Conservation (phyloP, 805 yeast species). For the Komagataella populi region DNA sequence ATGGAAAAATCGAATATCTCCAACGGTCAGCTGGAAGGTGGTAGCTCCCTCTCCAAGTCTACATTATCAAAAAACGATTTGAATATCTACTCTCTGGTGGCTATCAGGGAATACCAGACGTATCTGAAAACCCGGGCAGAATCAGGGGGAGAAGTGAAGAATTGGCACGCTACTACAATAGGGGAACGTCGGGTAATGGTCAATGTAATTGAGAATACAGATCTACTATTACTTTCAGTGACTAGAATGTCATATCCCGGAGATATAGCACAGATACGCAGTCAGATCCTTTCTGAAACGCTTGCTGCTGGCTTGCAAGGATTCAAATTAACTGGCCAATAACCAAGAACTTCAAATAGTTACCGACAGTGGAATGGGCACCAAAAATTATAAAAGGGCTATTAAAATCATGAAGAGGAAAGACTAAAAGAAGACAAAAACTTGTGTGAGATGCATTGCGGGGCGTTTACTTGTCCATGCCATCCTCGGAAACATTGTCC, state of each 20-base stretch:
- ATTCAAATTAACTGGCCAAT: not conserved
- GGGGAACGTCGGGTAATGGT: conserved; percentile 2
- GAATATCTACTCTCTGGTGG: not conserved
- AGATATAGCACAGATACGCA: not conserved
- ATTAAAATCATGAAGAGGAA: not conserved
- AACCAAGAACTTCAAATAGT: not conserved
- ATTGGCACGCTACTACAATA: conserved; percentile 3
- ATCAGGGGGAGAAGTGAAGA: not conserved
- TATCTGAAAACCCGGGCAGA: not conserved
- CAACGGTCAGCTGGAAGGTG: not conserved
- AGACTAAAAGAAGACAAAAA: not conserved
- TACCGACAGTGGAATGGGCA: not conserved
- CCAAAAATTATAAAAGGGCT: not conserved
- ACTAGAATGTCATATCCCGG: not conserved
- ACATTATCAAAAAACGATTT: not conserved
- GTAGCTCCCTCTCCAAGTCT: not conserved
- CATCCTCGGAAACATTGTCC: conserved; percentile 1
- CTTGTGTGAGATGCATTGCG: not conserved
- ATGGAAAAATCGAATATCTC: not conserved
- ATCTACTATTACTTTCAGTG: not conserved
- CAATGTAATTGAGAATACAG: not conserved
- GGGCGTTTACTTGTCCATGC: conserved; percentile 4
- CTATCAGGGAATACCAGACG: not conserved
- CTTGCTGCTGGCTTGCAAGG: not conserved
- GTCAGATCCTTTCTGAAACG: not conserved